These are phyloP conservation scores for Pseudoturritis turrita DNA, from an alignment of 345 rosid species.

Conservation along the genomic window DNA sequence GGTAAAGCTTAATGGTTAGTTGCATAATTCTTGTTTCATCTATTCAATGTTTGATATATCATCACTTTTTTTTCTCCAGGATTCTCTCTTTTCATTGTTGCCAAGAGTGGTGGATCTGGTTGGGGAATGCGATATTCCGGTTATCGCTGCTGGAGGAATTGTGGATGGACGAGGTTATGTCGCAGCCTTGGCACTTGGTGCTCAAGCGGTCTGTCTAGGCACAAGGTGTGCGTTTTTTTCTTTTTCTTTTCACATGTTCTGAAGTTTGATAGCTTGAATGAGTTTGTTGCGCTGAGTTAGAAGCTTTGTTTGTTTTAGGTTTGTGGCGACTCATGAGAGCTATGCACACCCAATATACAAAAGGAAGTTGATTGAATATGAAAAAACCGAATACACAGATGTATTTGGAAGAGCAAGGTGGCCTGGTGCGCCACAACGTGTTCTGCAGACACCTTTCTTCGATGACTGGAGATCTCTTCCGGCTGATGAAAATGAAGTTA, in stretches of 20 bases:
- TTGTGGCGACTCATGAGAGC: constrained; percentile 82
- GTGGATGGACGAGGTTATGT: constrained; percentile 83
- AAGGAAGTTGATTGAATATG: constrained; percentile 58
- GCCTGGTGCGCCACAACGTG: constrained; percentile 83
- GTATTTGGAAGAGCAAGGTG: constrained; percentile 83
- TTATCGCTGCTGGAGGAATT: constrained; percentile 83
- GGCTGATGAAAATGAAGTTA: constrained; percentile 46
- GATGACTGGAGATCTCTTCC: constrained; percentile 61
- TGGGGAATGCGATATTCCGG: constrained; percentile 55
- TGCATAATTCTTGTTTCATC: not conserved
- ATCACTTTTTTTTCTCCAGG: constrained; percentile 35
- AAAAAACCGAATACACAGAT: constrained; percentile 65
- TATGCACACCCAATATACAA: constrained; percentile 77
- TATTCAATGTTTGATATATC: not conserved
- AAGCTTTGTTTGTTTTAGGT: constrained; percentile 37
- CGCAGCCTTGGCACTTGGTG: constrained; percentile 87
- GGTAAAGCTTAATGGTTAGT: constrained; percentile 32
- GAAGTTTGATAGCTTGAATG: not conserved
- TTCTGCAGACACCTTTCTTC: constrained; percentile 62
- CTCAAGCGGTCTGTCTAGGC: constrained; percentile 79
- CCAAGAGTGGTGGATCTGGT: constrained; percentile 75
- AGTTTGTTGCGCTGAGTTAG: not conserved
- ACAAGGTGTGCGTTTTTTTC: constrained; percentile 48
- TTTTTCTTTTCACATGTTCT: not conserved
- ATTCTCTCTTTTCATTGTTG: constrained; percentile 60